Percentiles rank a stretch among this genome's conserved stretches.
These are phyloP conservation scores for Saccharomycopsis microspora DNA, from an alignment of 805 yeast species.

Conservation along the genomic window DNA sequence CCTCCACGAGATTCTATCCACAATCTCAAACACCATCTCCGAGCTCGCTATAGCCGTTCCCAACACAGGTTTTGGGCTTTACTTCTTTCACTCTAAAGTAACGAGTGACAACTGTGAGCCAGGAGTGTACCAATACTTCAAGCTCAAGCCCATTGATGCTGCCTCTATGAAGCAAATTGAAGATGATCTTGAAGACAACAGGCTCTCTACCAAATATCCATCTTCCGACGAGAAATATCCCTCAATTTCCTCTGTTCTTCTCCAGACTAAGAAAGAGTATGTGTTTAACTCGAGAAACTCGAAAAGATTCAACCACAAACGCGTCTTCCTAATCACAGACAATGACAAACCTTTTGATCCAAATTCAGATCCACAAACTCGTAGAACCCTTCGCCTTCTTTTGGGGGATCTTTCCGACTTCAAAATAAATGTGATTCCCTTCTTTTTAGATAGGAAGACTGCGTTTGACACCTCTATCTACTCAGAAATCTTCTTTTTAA, in stretches of 20 bases:
- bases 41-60: conserved; percentile 56
- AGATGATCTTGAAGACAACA: conserved; percentile 36
- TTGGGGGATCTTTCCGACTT: conserved; percentile 49
- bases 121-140: conserved; percentile 40
- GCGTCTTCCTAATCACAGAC: conserved; percentile 64
- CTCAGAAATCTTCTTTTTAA: conserved; percentile 36
- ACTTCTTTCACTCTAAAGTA: conserved; percentile 39
- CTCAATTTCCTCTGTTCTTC: conserved; percentile 27
- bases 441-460: conserved; percentile 34
- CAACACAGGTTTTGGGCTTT: conserved; percentile 65
- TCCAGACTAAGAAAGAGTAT: conserved; percentile 45
- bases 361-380: conserved; percentile 22
- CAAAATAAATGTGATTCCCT: conserved; percentile 47
- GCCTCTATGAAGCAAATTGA: conserved; percentile 45
- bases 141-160: conserved; percentile 42
- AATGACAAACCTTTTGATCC: conserved; percentile 54
- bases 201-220: conserved; percentile 21
- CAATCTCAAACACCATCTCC: conserved; percentile 51
- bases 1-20: conserved; percentile 39
- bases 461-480: conserved; percentile 39
- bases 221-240: conserved; percentile 21
- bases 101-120: conserved; percentile 24
- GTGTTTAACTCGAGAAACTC: conserved; percentile 27
- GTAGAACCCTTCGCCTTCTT: conserved; percentile 40
- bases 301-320: conserved; percentile 38